Conservation (phyloP, 192 early-diverging fungal genomes). For the Mortierella antarctica region DNA sequence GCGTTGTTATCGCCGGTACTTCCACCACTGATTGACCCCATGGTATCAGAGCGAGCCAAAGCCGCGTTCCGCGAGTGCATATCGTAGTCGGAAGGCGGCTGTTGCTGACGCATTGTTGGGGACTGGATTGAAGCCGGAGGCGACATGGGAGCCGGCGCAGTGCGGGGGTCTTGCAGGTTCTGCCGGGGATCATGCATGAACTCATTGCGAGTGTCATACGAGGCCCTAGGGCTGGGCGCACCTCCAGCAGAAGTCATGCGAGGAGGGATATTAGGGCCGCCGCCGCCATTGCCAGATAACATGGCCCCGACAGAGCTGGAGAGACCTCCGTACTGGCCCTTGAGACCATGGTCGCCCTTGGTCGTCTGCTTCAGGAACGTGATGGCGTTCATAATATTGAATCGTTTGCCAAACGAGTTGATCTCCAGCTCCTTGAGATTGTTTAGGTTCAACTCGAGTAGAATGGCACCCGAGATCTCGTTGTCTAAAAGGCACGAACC, state of each 20-base stretch:
- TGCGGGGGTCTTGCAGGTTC: conserved; percentile 20
- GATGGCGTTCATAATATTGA: conserved; percentile 76
- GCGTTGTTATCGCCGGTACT: conserved; percentile 25
- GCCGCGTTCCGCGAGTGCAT: conserved; percentile 13
- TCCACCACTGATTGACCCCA: conserved; percentile 32
- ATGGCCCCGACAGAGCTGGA: conserved; percentile 13
- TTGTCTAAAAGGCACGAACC: conserved; percentile 60
- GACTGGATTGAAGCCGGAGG: conserved; percentile 12
- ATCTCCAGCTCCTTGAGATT: conserved; percentile 76
- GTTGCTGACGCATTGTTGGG: background rate
- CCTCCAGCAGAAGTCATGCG: conserved; percentile 28
- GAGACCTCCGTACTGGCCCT: conserved; percentile 18
- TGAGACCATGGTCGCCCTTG: conserved; percentile 15
- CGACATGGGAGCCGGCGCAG: background rate
- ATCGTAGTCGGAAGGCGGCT: conserved; percentile 9
- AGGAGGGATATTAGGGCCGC: conserved; percentile 46
- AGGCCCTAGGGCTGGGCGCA: conserved; percentile 13
- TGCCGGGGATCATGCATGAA: conserved; percentile 34
- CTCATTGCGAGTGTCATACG: conserved; percentile 29
- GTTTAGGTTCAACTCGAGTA: conserved; percentile 70
- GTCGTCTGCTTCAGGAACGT: conserved; percentile 58
- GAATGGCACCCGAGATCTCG: conserved; percentile 73
- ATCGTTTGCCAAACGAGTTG: conserved; percentile 69
- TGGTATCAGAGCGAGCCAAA: conserved; percentile 36
- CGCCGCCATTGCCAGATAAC: background rate